A percentile compares a stretch with the other conserved stretches of the same genome.
Conservation (phyloP, 2,329 filamentous ascomycete species). For the Epicoccum sorghinum region DNA sequence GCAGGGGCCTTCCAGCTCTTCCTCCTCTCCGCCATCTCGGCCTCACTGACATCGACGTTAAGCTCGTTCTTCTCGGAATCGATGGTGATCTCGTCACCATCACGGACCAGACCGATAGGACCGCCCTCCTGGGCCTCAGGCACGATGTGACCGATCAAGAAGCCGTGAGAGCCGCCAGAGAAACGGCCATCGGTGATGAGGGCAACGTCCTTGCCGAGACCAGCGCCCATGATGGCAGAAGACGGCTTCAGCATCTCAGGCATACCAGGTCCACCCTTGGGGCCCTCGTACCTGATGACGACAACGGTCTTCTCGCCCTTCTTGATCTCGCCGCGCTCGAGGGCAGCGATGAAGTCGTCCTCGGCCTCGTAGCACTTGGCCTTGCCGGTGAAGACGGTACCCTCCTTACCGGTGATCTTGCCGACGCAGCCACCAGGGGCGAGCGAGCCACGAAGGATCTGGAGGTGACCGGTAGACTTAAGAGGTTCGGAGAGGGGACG, state of each 20-base stretch:
- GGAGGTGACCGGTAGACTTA: conserved; percentile 73
- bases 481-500: conserved; percentile 71
- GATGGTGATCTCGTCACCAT: conserved; percentile 82
- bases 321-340: conserved; percentile 72
- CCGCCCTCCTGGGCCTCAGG: conserved; percentile 87
- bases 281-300: conserved; percentile 76
- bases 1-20: conserved; percentile 60
- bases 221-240: conserved; percentile 75
- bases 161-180: conserved; percentile 82
- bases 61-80: conserved; percentile 75
- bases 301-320: conserved; percentile 79
- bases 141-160: conserved; percentile 86
- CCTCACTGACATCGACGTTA: conserved; percentile 69
- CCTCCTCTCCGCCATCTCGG: conserved; percentile 62
- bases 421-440: conserved; percentile 74
- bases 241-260: conserved; percentile 76
- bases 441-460: conserved; percentile 72
- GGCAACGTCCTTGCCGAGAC: conserved; percentile 74
- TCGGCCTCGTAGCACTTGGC: conserved; percentile 74
- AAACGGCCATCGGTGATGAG: conserved; percentile 78
- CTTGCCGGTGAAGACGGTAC: conserved; percentile 69
- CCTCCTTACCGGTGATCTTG: conserved; percentile 80
- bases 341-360: conserved; percentile 70
- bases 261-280: conserved; percentile 77
- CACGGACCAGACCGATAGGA: conserved; percentile 79